Evolutionary conservation across 2,329 filamentous ascomycete species (phyloP).

Genomic region (Elsinoe arachidis): DNA sequence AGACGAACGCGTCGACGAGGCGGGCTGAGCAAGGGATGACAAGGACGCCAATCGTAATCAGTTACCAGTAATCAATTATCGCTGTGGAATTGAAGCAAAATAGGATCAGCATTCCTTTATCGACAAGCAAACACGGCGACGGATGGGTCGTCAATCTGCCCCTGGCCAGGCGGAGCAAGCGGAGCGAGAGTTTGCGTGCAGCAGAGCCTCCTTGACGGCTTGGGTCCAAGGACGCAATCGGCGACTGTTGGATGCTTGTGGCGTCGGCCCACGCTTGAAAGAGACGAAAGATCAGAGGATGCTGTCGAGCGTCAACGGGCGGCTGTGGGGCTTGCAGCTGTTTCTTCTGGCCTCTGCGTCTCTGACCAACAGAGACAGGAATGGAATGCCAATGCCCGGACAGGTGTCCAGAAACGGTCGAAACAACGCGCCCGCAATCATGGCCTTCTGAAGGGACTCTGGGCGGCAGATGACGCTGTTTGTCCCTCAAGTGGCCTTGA

Average conservation of each 20-base stretch:
- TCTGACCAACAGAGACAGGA: neutral
- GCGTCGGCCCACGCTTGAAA: neutral
- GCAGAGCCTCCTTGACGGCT: neutral
- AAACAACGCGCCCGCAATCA: slow-evolving; percentile 3
- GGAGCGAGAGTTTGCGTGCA: neutral
- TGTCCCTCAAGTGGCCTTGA: neutral
- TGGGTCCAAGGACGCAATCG: neutral
- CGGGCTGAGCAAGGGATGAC: neutral
- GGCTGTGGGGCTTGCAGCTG: slow-evolving; percentile 2
- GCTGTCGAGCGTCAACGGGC: neutral
- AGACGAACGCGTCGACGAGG: neutral
- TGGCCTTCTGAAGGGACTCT: neutral
- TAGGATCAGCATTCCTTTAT: slow-evolving; percentile 8
- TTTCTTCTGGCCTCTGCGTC: neutral
- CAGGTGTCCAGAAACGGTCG: slow-evolving; percentile 4
- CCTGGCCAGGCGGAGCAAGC: neutral
- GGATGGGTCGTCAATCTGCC: slow-evolving; percentile 4
- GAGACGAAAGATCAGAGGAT: neutral
- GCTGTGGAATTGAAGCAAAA: neutral
- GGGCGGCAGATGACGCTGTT: slow-evolving; percentile 13
- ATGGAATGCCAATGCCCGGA: slow-evolving; percentile 3
- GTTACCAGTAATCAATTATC: slow-evolving; percentile 4
- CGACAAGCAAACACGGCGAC: neutral
- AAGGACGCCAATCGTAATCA: neutral
- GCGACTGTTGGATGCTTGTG: slow-evolving; percentile 5